Conservation (phyloP, 768 basidiomycete genomes). For the Leccinum fibrillosum region DNA sequence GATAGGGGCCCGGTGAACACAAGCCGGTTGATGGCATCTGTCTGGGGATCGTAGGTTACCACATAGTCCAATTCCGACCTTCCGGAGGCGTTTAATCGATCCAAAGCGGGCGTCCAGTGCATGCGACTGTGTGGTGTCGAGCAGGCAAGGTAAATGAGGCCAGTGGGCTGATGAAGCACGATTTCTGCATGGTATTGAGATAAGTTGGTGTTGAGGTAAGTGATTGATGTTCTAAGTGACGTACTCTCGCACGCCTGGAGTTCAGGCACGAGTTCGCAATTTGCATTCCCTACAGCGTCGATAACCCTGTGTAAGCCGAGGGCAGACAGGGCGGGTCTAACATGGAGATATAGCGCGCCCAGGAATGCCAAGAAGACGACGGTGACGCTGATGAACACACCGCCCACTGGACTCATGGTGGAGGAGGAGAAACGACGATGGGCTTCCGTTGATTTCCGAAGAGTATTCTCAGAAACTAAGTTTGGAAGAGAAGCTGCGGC, state of each 20-base stretch:
- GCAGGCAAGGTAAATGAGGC: conserved; percentile 62
- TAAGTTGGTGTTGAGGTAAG: conserved; percentile 8
- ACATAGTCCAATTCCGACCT: conserved; percentile 50
- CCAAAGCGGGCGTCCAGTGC: conserved; percentile 50
- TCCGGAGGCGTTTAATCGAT: conserved; percentile 34
- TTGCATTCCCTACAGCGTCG: conserved; percentile 42
- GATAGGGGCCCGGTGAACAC: conserved; percentile 37
- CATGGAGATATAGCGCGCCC: conserved; percentile 45
- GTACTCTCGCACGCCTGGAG: conserved; percentile 68
- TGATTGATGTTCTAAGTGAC: conserved; percentile 9
- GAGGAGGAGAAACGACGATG: not conserved
- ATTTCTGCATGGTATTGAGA: conserved; percentile 39
- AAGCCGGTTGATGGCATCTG: conserved; percentile 45
- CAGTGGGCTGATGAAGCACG: conserved; percentile 54
- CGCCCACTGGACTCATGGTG: not conserved
- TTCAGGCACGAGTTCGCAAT: conserved; percentile 50
- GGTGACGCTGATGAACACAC: conserved; percentile 2
- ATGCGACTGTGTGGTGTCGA: conserved; percentile 46
- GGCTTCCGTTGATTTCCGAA: not conserved
- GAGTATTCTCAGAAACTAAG: not conserved
- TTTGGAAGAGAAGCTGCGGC: not conserved
- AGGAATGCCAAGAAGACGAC: conserved; percentile 37
- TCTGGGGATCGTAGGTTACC: conserved; percentile 54
- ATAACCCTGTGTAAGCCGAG: conserved; percentile 46
- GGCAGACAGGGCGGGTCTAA: conserved; percentile 42